Evolutionary conservation across 768 basidiomycete genomes (phyloP), one percentile per base, ranked within the genome.

Genomic region (Tricholomella constricta): DNA sequence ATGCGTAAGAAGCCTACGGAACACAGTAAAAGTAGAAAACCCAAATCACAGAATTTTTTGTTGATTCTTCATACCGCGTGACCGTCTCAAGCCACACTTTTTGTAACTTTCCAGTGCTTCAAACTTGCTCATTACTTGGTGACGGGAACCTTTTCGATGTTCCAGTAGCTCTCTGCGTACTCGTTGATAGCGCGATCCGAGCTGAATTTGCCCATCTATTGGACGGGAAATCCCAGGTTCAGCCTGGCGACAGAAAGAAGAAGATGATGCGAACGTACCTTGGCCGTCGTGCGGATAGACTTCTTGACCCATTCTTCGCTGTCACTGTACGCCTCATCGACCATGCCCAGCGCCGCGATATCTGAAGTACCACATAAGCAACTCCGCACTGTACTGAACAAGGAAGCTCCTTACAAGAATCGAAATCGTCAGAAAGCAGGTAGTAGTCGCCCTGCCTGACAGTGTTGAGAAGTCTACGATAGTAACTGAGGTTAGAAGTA

Each of bases 201-300:
- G 69, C 92, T 94, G 78, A 98, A 98, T 65, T 94, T 95, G 69
- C 94, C 94, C 94, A 97, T 98, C 84, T 88, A 17, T 35, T 29
- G 15, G 29, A 45, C 44, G 23, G 11, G 32, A 23, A 31, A 12
- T 32, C 9, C 29, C 20, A 23, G 23, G 8, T 7, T 51, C 27
- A 54, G 27, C 14, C 11, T 1, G 3, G 34, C 19, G 41, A 38
- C 14, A 9, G 9, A 34, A 59, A 47, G 29, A 29, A 9, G 12
- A 9, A 8, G 38, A 38, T 22, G 31, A 22, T 10, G 27, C 12
- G 15, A 12, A 49, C 47, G 11, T 52, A 83, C 85, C 78, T 89
- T 90, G 31, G 88, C 89, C 5, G 86, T 85, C 12, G 92, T 94
- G 40, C 78, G 72, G 68, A 94, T 93, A 15, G 86, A 88, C 76